phyloP scores from a whole-genome alignment of 2,329 filamentous ascomycete genomes.

The Sporothrix inflata region DNA sequence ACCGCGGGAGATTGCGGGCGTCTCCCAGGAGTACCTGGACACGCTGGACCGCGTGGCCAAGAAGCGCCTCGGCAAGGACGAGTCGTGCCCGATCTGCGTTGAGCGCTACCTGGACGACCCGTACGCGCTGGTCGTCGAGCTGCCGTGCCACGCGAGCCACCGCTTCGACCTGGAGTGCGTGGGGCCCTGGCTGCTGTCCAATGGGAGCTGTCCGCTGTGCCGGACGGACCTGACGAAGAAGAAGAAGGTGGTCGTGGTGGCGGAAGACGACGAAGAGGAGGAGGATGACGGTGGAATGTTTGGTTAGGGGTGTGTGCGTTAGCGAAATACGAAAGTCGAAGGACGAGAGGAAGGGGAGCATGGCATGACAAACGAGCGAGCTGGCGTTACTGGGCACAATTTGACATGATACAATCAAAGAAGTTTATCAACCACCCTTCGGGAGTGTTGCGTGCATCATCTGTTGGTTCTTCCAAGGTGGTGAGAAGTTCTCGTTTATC shows the following conservation, averaged over 20 bases:
- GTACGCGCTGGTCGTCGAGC: slow-evolving; percentile 65
- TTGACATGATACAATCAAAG: neutral
- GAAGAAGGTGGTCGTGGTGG: slow-evolving; percentile 51
- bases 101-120: slow-evolving; percentile 64
- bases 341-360: neutral
- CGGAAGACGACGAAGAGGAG: slow-evolving; percentile 52
- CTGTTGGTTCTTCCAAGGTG: neutral
- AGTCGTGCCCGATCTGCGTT: slow-evolving; percentile 65
- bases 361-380: slow-evolving; percentile 11
- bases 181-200: slow-evolving; percentile 65
- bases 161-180: slow-evolving; percentile 70
- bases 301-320: slow-evolving; percentile 29
- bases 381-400: slow-evolving; percentile 3
- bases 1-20: slow-evolving; percentile 56
- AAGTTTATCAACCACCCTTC: too few species aligned
- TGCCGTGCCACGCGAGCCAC: slow-evolving; percentile 63
- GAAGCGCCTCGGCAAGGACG: slow-evolving; percentile 54
- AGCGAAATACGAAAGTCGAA: too few species aligned
- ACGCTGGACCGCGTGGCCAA: slow-evolving; percentile 60
- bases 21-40: slow-evolving; percentile 63
- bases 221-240: slow-evolving; percentile 63
- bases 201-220: slow-evolving; percentile 68
- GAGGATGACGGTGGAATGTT: slow-evolving; percentile 51
- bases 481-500: neutral
- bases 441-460: neutral